Base-by-base conservation (phyloP, 1,284 basidiomycete genomes). In the Ustilago trichophora region DNA sequence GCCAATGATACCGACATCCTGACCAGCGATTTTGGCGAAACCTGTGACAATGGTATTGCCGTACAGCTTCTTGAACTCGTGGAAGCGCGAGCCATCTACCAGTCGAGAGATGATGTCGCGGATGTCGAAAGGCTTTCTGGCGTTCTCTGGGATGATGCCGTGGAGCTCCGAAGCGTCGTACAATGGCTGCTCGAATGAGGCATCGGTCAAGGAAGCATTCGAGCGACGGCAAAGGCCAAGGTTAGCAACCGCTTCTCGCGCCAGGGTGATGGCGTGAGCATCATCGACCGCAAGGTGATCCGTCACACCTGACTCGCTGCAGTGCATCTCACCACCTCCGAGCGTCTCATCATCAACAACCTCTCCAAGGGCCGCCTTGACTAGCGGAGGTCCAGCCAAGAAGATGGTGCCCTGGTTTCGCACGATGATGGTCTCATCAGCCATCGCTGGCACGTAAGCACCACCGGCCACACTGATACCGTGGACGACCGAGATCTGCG, bases 51-150 rank as follows among this genome's bases (percentile, higher is more conserved):
- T 88, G 0, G 92, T 95, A 42, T 89, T 84, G n/a, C 79, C 93
- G 78, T 95, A 96, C 78, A 93, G 92, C 81, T 90, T 91, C 85
- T 97, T 97, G 85, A 95, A 97, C 82, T 96, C 93, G 67, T 92
- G 86, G 82, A 97, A 94, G 54, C 88, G 87, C 77, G 91, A 93
- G 3, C 92, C 93, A 73, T 97, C 93, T 4, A 94, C 92, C 38
- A 94, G 84, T 22, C 93, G 88, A 13, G 93, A 88, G 75, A 97
- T 93, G 24, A 97, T 89, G 78, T 96, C 93, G 40, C 91, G 86
- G 88, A 96, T 93, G 81, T 97, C 93, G 80, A 94, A 96, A 0
- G 88, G 84, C 82, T 93, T 91, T 29, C 90, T 87, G 19, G 90
- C 86, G 78, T 95, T 92, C 11, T 91, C 90, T 3, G 92, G 92